Conservation (phyloP, 805 yeast species). For the Lachancea cidri region DNA sequence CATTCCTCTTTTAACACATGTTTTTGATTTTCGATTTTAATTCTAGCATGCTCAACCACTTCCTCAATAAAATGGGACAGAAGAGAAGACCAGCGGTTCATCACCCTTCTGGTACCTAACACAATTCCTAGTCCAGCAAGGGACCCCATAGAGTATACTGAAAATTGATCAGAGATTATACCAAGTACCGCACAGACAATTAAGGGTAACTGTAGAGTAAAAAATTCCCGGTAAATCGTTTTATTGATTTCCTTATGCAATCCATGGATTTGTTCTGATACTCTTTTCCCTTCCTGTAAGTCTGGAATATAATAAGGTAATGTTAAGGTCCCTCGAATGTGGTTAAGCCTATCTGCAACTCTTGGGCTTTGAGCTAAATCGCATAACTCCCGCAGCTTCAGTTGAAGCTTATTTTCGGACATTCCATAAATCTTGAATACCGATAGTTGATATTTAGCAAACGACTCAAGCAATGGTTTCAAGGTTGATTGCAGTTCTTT, state of each 20-base stretch:
- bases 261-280: slow-evolving; percentile 16
- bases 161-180: slow-evolving; percentile 25
- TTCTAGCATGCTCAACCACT: slow-evolving; percentile 12
- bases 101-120: slow-evolving; percentile 30
- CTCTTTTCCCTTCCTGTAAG: slow-evolving; percentile 12
- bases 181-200: slow-evolving; percentile 25
- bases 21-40: slow-evolving; percentile 14
- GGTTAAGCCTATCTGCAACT: slow-evolving; percentile 25
- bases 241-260: slow-evolving; percentile 26
- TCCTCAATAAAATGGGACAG: slow-evolving; percentile 8
- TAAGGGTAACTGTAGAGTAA: slow-evolving; percentile 32
- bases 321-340: slow-evolving; percentile 26
- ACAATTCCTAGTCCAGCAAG: slow-evolving; percentile 30
- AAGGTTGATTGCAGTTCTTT: slow-evolving; percentile 27
- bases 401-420: slow-evolving; percentile 28
- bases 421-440: slow-evolving; percentile 32
- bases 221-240: slow-evolving; percentile 23
- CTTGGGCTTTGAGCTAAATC: slow-evolving; percentile 19
- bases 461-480: slow-evolving; percentile 24
- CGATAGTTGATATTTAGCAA: slow-evolving; percentile 24
- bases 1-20: not conserved
- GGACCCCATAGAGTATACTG: slow-evolving; percentile 31
- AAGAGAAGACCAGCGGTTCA: slow-evolving; percentile 28
- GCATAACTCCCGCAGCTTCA: slow-evolving; percentile 25
- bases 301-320: slow-evolving; percentile 11